Conservation (phyloP, 768 basidiomycete genomes). For the Cytidiella melzeri region DNA sequence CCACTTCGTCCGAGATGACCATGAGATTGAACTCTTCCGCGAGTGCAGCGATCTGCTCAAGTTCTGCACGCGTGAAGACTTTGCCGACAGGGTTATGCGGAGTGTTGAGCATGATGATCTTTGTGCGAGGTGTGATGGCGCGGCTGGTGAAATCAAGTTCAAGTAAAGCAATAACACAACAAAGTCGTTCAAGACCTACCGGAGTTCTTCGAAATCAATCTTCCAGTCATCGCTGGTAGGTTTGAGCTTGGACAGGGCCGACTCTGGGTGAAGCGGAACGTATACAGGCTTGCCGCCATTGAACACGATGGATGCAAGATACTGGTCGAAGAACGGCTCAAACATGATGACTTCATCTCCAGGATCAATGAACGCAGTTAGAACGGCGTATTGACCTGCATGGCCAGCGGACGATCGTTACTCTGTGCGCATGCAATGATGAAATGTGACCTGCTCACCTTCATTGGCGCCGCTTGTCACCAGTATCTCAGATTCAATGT, state of each 20-base stretch:
- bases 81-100: conserved; percentile 99
- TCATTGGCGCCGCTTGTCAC: conserved; percentile 97
- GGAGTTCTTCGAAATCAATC: conserved; percentile 83
- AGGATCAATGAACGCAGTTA: conserved; percentile 83
- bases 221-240: conserved; percentile 77
- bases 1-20: conserved; percentile 95
- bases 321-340: conserved; percentile 98
- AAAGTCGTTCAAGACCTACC: conserved; percentile 35
- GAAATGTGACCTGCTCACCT: conserved; percentile 42
- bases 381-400: conserved; percentile 88
- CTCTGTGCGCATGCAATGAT: background rate
- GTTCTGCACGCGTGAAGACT: conserved; percentile 80
- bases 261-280: conserved; percentile 91
- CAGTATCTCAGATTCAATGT: conserved; percentile 83
- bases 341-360: conserved; percentile 99
- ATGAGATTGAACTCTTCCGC: conserved; percentile 91
- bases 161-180: background rate
- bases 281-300: conserved; percentile 91
- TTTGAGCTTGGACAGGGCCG: conserved; percentile 31
- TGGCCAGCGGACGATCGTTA: background rate
- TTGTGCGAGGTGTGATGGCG: conserved; percentile 83
- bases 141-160: conserved; percentile 42
- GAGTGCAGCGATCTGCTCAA: conserved; percentile 78
- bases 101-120: conserved; percentile 94
- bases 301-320: conserved; percentile 88